Evolutionary conservation across 106 monocot genomes (phyloP), one percentile per base, ranked within the genome.

Genomic region (Dioscorea alata): DNA sequence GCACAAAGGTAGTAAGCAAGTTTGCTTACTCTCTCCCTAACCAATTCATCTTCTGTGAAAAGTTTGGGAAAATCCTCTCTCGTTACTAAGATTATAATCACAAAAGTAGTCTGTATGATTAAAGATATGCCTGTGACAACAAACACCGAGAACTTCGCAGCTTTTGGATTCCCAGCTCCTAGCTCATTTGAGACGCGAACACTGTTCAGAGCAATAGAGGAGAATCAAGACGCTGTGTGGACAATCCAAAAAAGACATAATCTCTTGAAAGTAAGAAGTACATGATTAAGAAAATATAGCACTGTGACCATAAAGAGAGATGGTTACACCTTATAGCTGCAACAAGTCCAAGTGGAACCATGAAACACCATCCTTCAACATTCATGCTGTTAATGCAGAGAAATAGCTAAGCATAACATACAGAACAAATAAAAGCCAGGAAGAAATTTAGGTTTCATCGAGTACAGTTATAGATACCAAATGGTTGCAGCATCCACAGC

Each of bases 131-230:
- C 31, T 13, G 54, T 16, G 33, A 72, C 72, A 6, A 81, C 81
- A 49, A 76, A 20, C 10, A 76, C 70, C 2, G 81, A 75, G 63
- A 81, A 81, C 32, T 62, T 75, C 18, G 81, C 81, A 42, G 75
- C 71, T 56, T 68, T 71, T 25, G 75, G 71, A 15, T 60, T 50
- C 23, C 81, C 81, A 17, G 81, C 81, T 63, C 81, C 81, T 6
- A 81, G 71, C 54, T 81, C 81, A 68, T 81, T 81, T 4, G 81
- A 75, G 13, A 81, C 76, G 49, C 81, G 71, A 13, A 81, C 81
- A 57, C 81, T 81, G 34, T 6, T 42, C 42, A 42, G 9, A 42
- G 5, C 1, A 12, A 67, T 17, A 28, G 59, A 2, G 16, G 1
- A 70, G 18, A 63, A 0, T 52, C 12, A 31, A 50, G 16, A 64